phyloP scores from a whole-genome alignment of 2,329 filamentous ascomycete genomes.

The Conoideocrella luteorostrata region DNA sequence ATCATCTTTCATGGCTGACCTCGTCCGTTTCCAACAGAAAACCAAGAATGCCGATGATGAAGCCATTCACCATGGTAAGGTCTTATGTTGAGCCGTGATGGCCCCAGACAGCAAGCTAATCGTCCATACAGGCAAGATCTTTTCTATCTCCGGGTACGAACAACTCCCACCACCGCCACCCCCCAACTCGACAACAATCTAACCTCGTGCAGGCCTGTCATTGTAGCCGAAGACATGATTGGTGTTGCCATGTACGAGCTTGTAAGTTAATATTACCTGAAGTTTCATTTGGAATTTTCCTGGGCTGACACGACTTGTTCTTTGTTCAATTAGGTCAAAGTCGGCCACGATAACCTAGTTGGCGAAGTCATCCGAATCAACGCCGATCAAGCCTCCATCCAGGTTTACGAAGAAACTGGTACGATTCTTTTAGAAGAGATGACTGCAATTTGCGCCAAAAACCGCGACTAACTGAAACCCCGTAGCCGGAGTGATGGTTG shows the following conservation, averaged over 20 bases:
- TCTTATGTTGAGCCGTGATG: background rate
- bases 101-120: slow-evolving; percentile 15
- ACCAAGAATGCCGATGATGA: slow-evolving; percentile 31
- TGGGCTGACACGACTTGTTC: slow-evolving; percentile 1
- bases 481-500: slow-evolving; percentile 88
- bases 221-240: slow-evolving; percentile 96
- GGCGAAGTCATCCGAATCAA: slow-evolving; percentile 98
- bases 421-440: slow-evolving; percentile 22
- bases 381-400: slow-evolving; percentile 90
- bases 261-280: slow-evolving; percentile 44
- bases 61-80: slow-evolving; percentile 33
- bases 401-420: slow-evolving; percentile 99
- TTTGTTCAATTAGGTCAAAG: slow-evolving; percentile 59
- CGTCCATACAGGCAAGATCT: slow-evolving; percentile 48
- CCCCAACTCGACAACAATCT: slow-evolving; percentile 8
- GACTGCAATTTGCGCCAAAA: slow-evolving; percentile 5
- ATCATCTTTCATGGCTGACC: slow-evolving; percentile 16
- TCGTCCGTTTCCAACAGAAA: slow-evolving; percentile 19
- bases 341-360: slow-evolving; percentile 85
- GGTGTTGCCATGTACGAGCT: slow-evolving; percentile 99
- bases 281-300: background rate
- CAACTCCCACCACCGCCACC: background rate
- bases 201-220: slow-evolving; percentile 62
- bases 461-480: background rate
- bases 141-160: slow-evolving; percentile 54